Conservation (phyloP, 2,329 filamentous ascomycete species). For the Pyrenophora teres region DNA sequence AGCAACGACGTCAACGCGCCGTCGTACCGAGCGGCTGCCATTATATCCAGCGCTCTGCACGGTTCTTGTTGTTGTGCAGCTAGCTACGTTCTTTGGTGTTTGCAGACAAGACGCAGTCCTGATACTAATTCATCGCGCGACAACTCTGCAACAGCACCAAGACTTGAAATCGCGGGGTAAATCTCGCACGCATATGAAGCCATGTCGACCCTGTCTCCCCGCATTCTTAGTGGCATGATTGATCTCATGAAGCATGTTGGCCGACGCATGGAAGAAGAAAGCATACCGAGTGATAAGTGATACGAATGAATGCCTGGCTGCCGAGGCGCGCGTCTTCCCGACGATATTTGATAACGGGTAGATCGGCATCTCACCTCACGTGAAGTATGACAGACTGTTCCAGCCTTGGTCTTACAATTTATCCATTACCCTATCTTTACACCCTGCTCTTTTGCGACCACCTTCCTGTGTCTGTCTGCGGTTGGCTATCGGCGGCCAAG, state of each 20-base stretch:
- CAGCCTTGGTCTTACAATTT: conserved; percentile 2
- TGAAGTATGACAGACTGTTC: conserved; percentile 5
- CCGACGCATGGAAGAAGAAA: neutral
- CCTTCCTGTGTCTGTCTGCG: neutral
- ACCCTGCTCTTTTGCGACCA: neutral
- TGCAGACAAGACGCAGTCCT: conserved; percentile 17
- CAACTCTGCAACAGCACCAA: conserved; percentile 7
- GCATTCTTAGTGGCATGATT: neutral
- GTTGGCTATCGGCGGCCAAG: neutral
- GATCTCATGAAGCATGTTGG: neutral
- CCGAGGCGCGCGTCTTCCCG: neutral
- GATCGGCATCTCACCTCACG: conserved; percentile 9
- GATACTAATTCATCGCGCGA: conserved; percentile 17
- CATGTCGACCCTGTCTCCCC: neutral
- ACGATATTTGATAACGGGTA: conserved; percentile 5
- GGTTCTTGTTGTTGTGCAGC: conserved; percentile 1
- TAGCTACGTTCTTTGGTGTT: neutral
- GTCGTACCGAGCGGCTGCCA: no score
- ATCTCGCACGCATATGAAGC: neutral
- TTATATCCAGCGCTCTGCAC: neutral
- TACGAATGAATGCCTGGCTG: neutral
- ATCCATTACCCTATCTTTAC: conserved; percentile 1
- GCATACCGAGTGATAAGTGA: neutral
- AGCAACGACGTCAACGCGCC: neutral
- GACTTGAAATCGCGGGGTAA: conserved; percentile 12